These are phyloP conservation scores for Brettanomyces anomalus DNA, from an alignment of 805 yeast genomes.

Conservation along the genomic window DNA sequence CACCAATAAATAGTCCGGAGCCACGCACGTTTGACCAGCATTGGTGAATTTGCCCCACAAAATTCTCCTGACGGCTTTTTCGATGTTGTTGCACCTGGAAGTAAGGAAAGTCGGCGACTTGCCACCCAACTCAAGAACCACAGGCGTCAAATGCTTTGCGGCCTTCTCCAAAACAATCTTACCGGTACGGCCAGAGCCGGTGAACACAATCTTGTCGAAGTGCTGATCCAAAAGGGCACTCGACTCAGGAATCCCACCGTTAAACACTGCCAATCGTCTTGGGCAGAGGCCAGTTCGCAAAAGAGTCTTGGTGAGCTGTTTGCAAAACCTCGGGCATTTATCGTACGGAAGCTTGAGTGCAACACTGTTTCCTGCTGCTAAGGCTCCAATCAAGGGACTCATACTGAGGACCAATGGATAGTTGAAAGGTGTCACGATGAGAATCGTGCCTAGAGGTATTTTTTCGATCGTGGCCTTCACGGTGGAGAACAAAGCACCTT, in stretches of 20 bases:
- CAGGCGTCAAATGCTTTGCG: slow-evolving; percentile 77
- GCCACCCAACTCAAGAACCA: slow-evolving; percentile 81
- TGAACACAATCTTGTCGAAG: slow-evolving; percentile 77
- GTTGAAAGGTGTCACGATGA: slow-evolving; percentile 74
- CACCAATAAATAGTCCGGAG: slow-evolving; percentile 76
- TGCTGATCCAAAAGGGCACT: slow-evolving; percentile 44
- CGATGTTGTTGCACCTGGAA: slow-evolving; percentile 29
- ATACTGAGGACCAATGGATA: slow-evolving; percentile 62
- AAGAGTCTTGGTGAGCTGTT: slow-evolving; percentile 47
- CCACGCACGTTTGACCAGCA: slow-evolving; percentile 87
- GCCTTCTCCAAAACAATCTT: slow-evolving; percentile 70
- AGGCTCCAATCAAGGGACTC: slow-evolving; percentile 65
- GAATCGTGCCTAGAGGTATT: slow-evolving; percentile 53
- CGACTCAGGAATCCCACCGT: slow-evolving; percentile 63
- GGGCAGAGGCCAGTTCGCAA: slow-evolving; percentile 39
- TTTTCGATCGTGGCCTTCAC: slow-evolving; percentile 23
- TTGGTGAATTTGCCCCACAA: slow-evolving; percentile 73
- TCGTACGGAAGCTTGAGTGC: slow-evolving; percentile 67
- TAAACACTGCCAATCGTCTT: slow-evolving; percentile 51
- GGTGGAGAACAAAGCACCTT: slow-evolving; percentile 27
- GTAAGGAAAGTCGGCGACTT: slow-evolving; percentile 73
- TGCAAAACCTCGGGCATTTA: slow-evolving; percentile 51
- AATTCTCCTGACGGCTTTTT: slow-evolving; percentile 47
- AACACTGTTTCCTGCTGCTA: slow-evolving; percentile 80
- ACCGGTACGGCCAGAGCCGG: slow-evolving; percentile 77